A percentile compares a stretch with the other conserved stretches of the same genome.
Evolutionary conservation across 2,329 filamentous ascomycete genomes (phyloP).

Genomic region (Furcasterigmium furcatum): DNA sequence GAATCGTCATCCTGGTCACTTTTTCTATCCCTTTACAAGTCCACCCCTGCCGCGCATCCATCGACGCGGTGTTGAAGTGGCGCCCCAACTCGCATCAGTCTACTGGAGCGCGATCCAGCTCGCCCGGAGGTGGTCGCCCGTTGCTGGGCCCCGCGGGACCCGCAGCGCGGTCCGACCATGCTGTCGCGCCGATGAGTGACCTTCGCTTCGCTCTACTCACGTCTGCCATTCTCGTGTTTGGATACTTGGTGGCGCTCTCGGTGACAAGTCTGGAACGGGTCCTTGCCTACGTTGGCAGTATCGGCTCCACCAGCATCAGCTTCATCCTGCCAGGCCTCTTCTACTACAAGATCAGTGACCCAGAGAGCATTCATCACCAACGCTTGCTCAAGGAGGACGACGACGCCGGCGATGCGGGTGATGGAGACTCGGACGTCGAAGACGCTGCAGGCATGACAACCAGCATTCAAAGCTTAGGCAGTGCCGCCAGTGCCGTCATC

Average conservation of each 20-base stretch:
- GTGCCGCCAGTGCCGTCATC: constrained; percentile 31
- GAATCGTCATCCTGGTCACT: constrained; percentile 92
- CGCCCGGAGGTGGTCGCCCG: constrained; percentile 35
- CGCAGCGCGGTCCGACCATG: constrained; percentile 44
- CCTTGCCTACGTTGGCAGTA: constrained; percentile 91
- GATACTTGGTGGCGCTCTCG: constrained; percentile 86
- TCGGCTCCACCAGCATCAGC: constrained; percentile 90
- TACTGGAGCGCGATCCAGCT: constrained; percentile 31
- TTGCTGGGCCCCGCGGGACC: constrained; percentile 34
- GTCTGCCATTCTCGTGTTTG: constrained; percentile 77
- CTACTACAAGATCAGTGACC: constrained; percentile 96
- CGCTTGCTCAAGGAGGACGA: constrained; percentile 88
- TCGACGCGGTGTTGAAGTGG: constrained; percentile 95
- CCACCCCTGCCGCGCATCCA: constrained; percentile 91
- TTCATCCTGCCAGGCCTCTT: constrained; percentile 96
- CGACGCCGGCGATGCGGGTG: constrained; percentile 59
- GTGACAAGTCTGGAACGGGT: constrained; percentile 88
- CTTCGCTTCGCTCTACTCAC: constrained; percentile 86
- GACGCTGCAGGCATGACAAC: constrained; percentile 38
- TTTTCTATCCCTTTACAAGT: constrained; percentile 96
- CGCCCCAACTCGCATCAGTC: constrained; percentile 55
- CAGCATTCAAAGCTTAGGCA: constrained; percentile 42
- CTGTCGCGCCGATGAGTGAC: constrained; percentile 71
- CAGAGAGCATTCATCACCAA: constrained; percentile 83
- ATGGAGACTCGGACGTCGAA: constrained; percentile 46